A percentile compares a stretch with the other conserved stretches of the same genome.
Evolutionary conservation across 371 early-diverging fungal genomes (phyloP).

Genomic region (Lichtheimia corymbifera): DNA sequence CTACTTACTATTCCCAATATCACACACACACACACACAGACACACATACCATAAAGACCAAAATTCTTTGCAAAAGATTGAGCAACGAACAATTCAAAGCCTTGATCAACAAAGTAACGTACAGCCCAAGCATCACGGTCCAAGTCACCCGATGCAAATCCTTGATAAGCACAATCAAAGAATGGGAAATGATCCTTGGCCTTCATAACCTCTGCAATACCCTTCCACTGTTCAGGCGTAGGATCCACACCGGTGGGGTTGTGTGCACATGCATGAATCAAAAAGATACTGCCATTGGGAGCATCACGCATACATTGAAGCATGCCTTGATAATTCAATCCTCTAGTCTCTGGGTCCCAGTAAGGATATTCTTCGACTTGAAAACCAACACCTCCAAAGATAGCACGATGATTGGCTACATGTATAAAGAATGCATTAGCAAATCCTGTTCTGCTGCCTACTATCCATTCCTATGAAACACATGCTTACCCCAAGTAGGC

Average conservation of each 20-base stretch:
- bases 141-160: constrained; percentile 92
- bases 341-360: constrained; percentile 79
- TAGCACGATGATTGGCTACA: constrained; percentile 90
- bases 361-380: constrained; percentile 85
- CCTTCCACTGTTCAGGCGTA: constrained; percentile 88
- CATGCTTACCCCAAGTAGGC: constrained; percentile 91
- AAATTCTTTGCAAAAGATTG: constrained; percentile 97
- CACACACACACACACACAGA: no score
- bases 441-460: not conserved
- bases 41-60: constrained; percentile 83
- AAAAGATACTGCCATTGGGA: constrained; percentile 77
- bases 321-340: constrained; percentile 80
- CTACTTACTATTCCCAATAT: not conserved
- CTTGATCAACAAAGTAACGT: constrained; percentile 87
- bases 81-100: constrained; percentile 86
- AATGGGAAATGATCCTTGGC: constrained; percentile 82
- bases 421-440: not conserved
- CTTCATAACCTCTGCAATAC: constrained; percentile 80
- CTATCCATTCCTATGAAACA: not conserved
- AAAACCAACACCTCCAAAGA: constrained; percentile 85
- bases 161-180: constrained; percentile 98
- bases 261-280: constrained; percentile 36
- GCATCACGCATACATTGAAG: constrained; percentile 69
- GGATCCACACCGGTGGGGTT: constrained; percentile 98
- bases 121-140: constrained; percentile 91